A percentile compares a stretch with the other conserved stretches of the same genome.
Evolutionary conservation across 345 rosid species (phyloP).

Genomic region (Nasturtium officinale): DNA sequence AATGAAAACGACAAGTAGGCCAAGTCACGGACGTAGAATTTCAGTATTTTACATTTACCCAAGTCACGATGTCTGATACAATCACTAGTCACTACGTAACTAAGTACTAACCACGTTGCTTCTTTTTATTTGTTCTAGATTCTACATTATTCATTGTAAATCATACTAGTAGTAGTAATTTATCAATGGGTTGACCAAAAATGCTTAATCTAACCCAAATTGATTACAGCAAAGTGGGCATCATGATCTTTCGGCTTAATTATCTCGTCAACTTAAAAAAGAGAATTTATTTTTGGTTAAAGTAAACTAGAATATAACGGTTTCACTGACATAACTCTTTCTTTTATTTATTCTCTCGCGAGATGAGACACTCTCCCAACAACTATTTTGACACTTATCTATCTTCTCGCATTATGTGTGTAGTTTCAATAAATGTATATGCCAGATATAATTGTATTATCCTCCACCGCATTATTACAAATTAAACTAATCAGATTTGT

Average conservation of each 20-base stretch:
- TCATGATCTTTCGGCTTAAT: slow-evolving; percentile 17
- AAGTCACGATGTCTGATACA: slow-evolving; percentile 11
- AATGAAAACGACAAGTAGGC: slow-evolving; percentile 29
- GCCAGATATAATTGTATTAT: background rate
- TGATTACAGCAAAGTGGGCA: slow-evolving; percentile 20
- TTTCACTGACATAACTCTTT: slow-evolving; percentile 22
- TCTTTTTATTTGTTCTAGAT: background rate
- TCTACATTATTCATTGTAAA: background rate
- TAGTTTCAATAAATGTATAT: background rate
- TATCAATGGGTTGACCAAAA: slow-evolving; percentile 20
- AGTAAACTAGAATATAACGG: background rate
- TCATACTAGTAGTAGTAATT: background rate
- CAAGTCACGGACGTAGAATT: slow-evolving; percentile 35
- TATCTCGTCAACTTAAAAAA: background rate
- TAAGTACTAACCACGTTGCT: slow-evolving; percentile 35
- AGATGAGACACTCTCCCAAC: background rate
- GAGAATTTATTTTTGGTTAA: background rate
- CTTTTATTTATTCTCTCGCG: background rate
- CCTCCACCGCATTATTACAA: slow-evolving; percentile 1
- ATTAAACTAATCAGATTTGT: too few species aligned
- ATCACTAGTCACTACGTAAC: background rate
- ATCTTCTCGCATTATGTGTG: background rate
- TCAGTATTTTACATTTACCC: slow-evolving; percentile 8
- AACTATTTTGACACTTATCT: background rate
- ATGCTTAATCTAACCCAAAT: background rate